Percentiles rank a stretch among this genome's conserved stretches.
Conservation (phyloP, 164 flowering plant genomes). For the grape (Vitis vinifera) region DNA sequence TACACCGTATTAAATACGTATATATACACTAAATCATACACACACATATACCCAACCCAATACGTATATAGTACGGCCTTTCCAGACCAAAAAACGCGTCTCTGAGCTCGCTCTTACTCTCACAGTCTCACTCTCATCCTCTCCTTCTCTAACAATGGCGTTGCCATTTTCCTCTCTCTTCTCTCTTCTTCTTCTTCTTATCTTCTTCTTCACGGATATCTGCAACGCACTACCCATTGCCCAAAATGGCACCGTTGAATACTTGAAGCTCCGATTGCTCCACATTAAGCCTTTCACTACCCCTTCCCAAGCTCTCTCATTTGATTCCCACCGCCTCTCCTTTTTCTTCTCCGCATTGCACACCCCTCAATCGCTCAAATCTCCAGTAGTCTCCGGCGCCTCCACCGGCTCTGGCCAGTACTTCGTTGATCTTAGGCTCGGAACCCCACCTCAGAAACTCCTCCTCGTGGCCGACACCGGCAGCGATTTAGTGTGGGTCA, state of each 20-base stretch:
- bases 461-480: constrained; percentile 83
- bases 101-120: not conserved
- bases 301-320: constrained; percentile 24
- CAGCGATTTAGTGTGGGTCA: constrained; percentile 75
- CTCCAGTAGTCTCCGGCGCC: constrained; percentile 51
- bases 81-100: not conserved
- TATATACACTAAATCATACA: not conserved
- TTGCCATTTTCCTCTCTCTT: constrained; percentile 4
- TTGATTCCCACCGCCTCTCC: constrained; percentile 30
- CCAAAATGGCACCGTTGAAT: constrained; percentile 12
- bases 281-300: constrained; percentile 18
- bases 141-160: constrained; percentile 13
- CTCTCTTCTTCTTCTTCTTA: constrained; percentile 17
- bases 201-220: constrained; percentile 8
- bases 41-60: not conserved
- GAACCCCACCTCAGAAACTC: constrained; percentile 69
- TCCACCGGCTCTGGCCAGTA: constrained; percentile 57
- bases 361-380: constrained; percentile 15
- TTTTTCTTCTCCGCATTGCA: constrained; percentile 12
- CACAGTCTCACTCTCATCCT: constrained; percentile 1
- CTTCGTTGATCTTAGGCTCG: constrained; percentile 53
- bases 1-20: not conserved
- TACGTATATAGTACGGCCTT: constrained; percentile 1
- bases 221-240: not conserved
- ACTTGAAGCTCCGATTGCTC: constrained; percentile 36